Evolutionary conservation across 192 early-diverging fungal genomes (phyloP), one percentile per base, ranked within the genome.

Genomic region (Podila minutissima): DNA sequence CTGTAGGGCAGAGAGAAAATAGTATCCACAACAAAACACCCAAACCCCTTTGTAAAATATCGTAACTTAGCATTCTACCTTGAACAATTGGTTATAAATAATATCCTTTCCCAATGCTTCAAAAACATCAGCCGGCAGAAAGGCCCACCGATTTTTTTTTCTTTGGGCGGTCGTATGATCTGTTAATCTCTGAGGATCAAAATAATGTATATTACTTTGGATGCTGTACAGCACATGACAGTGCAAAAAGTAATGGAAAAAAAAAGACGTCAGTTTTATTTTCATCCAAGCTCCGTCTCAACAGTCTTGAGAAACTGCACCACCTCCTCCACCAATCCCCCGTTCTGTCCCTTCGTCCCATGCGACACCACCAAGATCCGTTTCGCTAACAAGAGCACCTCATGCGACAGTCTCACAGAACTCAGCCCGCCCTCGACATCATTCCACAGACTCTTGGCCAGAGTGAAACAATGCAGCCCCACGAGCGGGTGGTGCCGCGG

Each of bases 391-490:
- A 37, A 64, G 57, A 81, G 29, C 26, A 73, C 64, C 35, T 81
- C 77, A 29, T 81, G 70, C 10, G 77, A 73, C 29, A 73, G 33
- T 35, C 70, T 35, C 38, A 81, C 77, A 28, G 77, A 81, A 11
- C 71, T 69, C 67, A 81, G 32, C 0, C 75, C 81, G 17, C 63
- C 71, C 26, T 67, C 67, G 17, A 71, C 49, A 72, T 83, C 83
- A 48, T 88, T 88, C 87, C 85, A 86, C 10, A 82, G 59, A 76
- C 85, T 75, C 31, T 88, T 88, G 32, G 73, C 87, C 41, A 84
- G 53, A 26, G 82, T 83, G 48, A 86, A 81, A 32, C 70, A 74
- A 64, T 88, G 87, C 19, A 88, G 62, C 11, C 78, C 83, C 19
- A 86, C 74, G 5, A 88, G 66, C 19, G 87, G 87, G 65, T 88